Base-by-base conservation (phyloP, 176 grass and related monocot genomes). In the Eremochloa ophiuroides region DNA sequence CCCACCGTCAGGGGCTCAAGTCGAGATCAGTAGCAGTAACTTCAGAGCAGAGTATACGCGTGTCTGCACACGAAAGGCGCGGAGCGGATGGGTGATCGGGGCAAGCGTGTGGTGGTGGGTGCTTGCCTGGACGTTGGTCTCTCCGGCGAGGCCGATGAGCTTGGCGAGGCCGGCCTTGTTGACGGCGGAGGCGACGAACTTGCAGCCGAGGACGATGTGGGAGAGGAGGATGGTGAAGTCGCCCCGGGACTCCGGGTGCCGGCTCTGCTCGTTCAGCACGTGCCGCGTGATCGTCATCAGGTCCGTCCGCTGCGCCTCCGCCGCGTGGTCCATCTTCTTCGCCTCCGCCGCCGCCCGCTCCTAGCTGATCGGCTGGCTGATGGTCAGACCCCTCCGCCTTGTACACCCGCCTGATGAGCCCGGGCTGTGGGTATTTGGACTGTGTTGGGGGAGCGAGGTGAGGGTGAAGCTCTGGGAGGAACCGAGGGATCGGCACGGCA, bases 191-290 rank as follows among this genome's bases (percentile, higher is more conserved):
- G 92, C 93, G 74, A 94, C 95, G 83, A 98, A 98, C 91, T 98
- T 98, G 88, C 95, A 98, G 5, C 95, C 95, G 84, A 98, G 91
- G 80, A 98, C 90, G 95, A 98, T 98, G 88, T 98, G 92, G 39
- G 87, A 92, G 71, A 98, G 92, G 33, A 98, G 95, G 93, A 98
- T 98, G 86, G 85, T 86, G 86, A 98, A 94, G 86, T 94, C 95
- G 20, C 95, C 95, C 20, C 92, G 75, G 30, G 95, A 94, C 79
- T 94, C 92, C 35, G 86, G 86, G 55, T 93, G 71, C 66, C 86
- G 85, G 66, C 88, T 71, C 84, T 98, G 95, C 92, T 98, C 95
- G 88, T 94, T 98, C 13, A 98, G 86, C 84, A 89, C 95, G 82
- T 98, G 79, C 81, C 95, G 86, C 65, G 95, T 98, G 82, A 98